These are phyloP conservation scores for Citrus trifoliata DNA, from an alignment of 345 rosid species.

Conservation along the genomic window DNA sequence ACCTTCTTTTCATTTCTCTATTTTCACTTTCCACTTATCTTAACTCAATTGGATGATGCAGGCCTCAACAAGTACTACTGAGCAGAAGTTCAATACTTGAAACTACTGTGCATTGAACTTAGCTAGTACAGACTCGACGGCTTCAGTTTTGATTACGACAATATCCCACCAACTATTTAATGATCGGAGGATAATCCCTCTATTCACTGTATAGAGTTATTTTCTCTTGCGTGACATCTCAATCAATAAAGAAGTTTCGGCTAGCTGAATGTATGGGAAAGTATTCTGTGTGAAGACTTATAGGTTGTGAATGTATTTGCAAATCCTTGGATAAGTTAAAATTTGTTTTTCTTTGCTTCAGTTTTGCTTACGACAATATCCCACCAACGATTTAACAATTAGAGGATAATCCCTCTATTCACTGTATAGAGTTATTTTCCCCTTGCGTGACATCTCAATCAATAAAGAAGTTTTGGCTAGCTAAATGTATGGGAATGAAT, in stretches of 20 bases:
- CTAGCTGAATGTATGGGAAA: conserved; percentile 12
- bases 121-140: neutral
- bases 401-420: conserved; percentile 21
- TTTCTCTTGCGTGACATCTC: conserved; percentile 24
- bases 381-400: conserved; percentile 8
- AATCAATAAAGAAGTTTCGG: conserved; percentile 40
- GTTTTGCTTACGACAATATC: conserved; percentile 20
- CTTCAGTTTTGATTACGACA: conserved; percentile 22
- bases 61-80: conserved; percentile 74
- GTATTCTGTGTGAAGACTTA: conserved; percentile 13
- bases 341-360: conserved; percentile 27
- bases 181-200: conserved; percentile 22
- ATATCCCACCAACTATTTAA: neutral
- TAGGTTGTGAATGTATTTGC: conserved; percentile 1
- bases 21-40: neutral
- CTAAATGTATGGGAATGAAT: conserved; percentile 8
- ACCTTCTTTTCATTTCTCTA: neutral
- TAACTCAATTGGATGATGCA: conserved; percentile 35
- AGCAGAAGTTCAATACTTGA: conserved; percentile 63
- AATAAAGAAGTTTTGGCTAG: conserved; percentile 41
- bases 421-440: conserved; percentile 42
- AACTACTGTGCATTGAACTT: neutral
- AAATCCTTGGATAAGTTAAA: conserved; percentile 20
- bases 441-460: conserved; percentile 21
- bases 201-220: conserved; percentile 42